Evolutionary conservation across 1,139 yeast species (phyloP), one percentile per base, ranked within the genome.

Genomic region (Debaryomyces robertsiae): DNA sequence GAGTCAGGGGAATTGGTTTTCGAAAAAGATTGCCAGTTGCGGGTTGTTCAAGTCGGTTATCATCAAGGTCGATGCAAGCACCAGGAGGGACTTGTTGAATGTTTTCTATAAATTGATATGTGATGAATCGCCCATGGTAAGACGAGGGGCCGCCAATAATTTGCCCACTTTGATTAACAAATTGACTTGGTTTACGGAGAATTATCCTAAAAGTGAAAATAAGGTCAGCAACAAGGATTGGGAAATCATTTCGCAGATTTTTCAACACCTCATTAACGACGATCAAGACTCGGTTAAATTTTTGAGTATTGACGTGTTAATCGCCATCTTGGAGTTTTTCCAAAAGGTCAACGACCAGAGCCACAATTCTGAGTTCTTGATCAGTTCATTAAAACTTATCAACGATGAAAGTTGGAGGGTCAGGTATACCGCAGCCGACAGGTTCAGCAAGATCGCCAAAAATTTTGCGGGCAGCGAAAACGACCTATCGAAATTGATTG

Each of bases 51-150:
- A 85, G 53, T 71, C 84, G 30, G 84, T 86, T 30, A 74, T 91
- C 39, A 67, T 75, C 28, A 77, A 83, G 49, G 85, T 87, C 11
- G 65, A 75, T 46, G 72, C 79, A 30, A 69, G 68, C 18, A 63
- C 69, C 9, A 73, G 93, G 61, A 73, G 74, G 39, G 83, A 82
- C 38, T 72, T 93, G 46, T 73, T 90, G 47, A 73, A 76, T 33
- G 63, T 84, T 42, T 91, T 84, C 61, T 72, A 81, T 47, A 84
- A 82, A 52, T 72, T 93, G 50, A 79, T 88, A 38, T 78, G 79
- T 48, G 98, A 94, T 63, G 98, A 94, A 47, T 89, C 96, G 17
- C 99, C 99, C 44, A 91, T 94, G 97, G 98, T 93, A 27, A 82
- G 97, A 64, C 82, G 98, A 59, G 85, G 96, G 13, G 95, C 97